Evolutionary conservation across 2,329 filamentous ascomycete species (phyloP).

Genomic region (Penicillium polonicum): DNA sequence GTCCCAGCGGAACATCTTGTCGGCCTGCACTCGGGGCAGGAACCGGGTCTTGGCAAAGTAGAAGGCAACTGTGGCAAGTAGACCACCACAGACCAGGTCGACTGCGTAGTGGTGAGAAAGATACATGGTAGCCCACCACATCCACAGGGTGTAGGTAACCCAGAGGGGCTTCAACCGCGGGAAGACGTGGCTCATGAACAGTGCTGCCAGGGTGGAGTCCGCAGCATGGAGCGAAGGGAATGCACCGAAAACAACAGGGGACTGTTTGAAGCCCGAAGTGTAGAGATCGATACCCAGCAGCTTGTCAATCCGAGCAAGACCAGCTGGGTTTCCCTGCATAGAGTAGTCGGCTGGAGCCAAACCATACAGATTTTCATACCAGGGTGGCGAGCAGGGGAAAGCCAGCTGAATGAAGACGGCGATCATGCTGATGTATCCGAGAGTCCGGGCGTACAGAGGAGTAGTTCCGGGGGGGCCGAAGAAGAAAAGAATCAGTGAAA

Average conservation of each 20-base stretch:
- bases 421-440: constrained; percentile 88
- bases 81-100: constrained; percentile 81
- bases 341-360: constrained; percentile 88
- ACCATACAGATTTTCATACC: constrained; percentile 94
- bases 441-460: constrained; percentile 79
- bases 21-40: constrained; percentile 75
- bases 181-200: constrained; percentile 93
- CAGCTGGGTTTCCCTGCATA: constrained; percentile 84
- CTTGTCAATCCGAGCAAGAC: constrained; percentile 81
- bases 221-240: constrained; percentile 92
- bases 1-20: constrained; percentile 88
- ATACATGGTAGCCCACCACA: constrained; percentile 99
- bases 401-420: constrained; percentile 85
- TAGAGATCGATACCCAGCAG: constrained; percentile 91
- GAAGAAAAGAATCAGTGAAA: constrained; percentile 76
- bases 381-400: constrained; percentile 92
- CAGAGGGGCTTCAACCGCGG: constrained; percentile 77
- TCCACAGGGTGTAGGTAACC: constrained; percentile 81
- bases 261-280: constrained; percentile 86
- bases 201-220: constrained; percentile 81
- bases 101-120: constrained; percentile 96
- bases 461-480: constrained; percentile 83
- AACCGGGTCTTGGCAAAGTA: constrained; percentile 79
- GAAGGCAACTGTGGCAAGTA: constrained; percentile 74
- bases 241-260: constrained; percentile 88